Percentiles rank a stretch among this genome's conserved stretches.
Conservation (phyloP, 1,284 basidiomycete genomes). For the Trametes hirsuta region DNA sequence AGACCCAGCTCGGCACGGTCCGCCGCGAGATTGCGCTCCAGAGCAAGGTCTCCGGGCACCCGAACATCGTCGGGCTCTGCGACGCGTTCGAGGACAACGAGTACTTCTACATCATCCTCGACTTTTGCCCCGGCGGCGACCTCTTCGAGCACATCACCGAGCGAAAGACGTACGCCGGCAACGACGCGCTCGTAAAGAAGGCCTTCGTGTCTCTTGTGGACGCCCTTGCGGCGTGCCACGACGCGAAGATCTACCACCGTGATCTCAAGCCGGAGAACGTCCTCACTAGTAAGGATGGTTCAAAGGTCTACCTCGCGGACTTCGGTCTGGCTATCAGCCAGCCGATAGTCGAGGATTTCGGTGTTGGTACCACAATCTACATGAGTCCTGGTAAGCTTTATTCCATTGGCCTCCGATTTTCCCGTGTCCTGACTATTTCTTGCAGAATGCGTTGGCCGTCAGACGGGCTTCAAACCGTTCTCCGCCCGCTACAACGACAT, state of each 20-base stretch:
- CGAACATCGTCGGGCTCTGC: slow-evolving; percentile 62
- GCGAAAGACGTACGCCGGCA: slow-evolving; percentile 48
- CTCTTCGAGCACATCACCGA: slow-evolving; percentile 64
- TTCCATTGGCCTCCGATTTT: no score
- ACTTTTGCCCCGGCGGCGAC: slow-evolving; percentile 67
- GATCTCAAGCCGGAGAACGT: slow-evolving; percentile 82
- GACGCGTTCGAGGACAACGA: slow-evolving; percentile 58
- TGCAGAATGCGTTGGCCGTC: slow-evolving; percentile 35
- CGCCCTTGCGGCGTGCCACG: slow-evolving; percentile 64
- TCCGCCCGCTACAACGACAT: slow-evolving; percentile 80
- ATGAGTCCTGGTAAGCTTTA: slow-evolving; percentile 56
- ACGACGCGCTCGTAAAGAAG: slow-evolving; percentile 52
- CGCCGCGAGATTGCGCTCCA: slow-evolving; percentile 46
- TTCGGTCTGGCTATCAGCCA: slow-evolving; percentile 70
- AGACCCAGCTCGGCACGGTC: slow-evolving; percentile 11
- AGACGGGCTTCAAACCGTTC: slow-evolving; percentile 45
- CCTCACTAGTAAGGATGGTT: slow-evolving; percentile 52
- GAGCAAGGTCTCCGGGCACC: slow-evolving; percentile 57
- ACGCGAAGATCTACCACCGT: slow-evolving; percentile 65
- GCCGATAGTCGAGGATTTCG: slow-evolving; percentile 52
- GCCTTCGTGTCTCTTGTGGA: slow-evolving; percentile 67
- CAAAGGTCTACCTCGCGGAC: slow-evolving; percentile 61
- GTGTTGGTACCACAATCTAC: slow-evolving; percentile 55
- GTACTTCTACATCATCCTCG: slow-evolving; percentile 64
- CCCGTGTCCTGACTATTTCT: background rate